Base-by-base conservation (phyloP, 495 filamentous ascomycete genomes). In the Immersiella caudata region DNA sequence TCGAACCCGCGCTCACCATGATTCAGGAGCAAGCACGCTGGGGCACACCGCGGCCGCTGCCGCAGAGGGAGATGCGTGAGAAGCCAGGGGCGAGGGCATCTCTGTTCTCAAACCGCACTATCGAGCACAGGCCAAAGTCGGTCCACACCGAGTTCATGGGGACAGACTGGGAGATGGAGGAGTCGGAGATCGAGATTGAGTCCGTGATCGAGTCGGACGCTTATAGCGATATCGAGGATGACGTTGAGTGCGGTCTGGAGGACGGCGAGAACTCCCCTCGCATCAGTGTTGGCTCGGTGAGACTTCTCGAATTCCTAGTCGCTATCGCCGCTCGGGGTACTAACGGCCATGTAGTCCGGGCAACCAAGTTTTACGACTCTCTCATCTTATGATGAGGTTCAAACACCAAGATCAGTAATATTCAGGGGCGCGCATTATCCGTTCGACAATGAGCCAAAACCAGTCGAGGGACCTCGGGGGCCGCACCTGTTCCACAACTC, bases 401-500 rank as follows among this genome's bases (percentile, higher is more conserved):
- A 85, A 21, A 94, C 91, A 22, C 91, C 91, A 25, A 81, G 82
- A 55, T 88, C 87, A 40, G 81, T 80, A 64, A 74, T 73, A 54
- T 76, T 76, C 72, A 74, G 75, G 61, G 71, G 65, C 24, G 70
- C 40, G 16, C 40, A 66, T 40, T 79, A 76, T 56, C 67, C 71
- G 3, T 79, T 78, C 49, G 72, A 72, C 35, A 71, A 75, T 7
- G 70, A 75, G 5, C 71, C 80, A 62, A 90, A 88, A 72, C 81
- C 87, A 40, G 89, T 93, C 1, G 86, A 93, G 72, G 93, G 93
- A 24, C 93, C 93, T 6, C 83, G 81, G 68, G 93, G 94, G 5
- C 94, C 93, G 2, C 94, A 97, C 80, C 82, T 97, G n/a, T 97
- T 97, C 79, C 86, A 92, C 64, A 82, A 80, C 35, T 89, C 82